Evolutionary conservation across 2,329 filamentous ascomycete genomes (phyloP).

Genomic region (Ophiocordyceps camponoti-saundersi): DNA sequence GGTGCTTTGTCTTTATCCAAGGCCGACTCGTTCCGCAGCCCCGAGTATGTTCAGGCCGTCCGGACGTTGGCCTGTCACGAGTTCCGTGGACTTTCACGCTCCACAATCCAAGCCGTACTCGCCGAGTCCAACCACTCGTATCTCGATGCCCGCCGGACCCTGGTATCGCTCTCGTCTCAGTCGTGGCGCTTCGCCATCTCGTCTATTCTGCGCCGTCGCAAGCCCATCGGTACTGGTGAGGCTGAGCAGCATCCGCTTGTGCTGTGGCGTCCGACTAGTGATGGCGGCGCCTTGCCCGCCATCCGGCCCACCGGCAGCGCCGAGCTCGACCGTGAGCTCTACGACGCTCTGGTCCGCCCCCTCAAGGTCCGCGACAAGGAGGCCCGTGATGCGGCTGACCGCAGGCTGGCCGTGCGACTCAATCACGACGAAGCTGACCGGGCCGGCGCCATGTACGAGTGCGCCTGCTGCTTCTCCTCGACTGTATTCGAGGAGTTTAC

Average conservation of each 20-base stretch:
- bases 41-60: slow-evolving; percentile 51
- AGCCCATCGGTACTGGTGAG: slow-evolving; percentile 32
- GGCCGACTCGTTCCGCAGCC: slow-evolving; percentile 50
- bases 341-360: slow-evolving; percentile 36
- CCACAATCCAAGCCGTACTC: slow-evolving; percentile 61
- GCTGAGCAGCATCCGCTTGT: slow-evolving; percentile 46
- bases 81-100: slow-evolving; percentile 57
- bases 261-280: slow-evolving; percentile 38
- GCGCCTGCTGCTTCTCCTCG: slow-evolving; percentile 61
- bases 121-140: slow-evolving; percentile 72
- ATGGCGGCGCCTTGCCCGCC: slow-evolving; percentile 39
- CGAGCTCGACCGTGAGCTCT: slow-evolving; percentile 47
- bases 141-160: slow-evolving; percentile 49
- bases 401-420: slow-evolving; percentile 30
- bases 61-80: slow-evolving; percentile 53
- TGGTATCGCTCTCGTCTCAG: slow-evolving; percentile 51
- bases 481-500: slow-evolving; percentile 58
- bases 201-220: slow-evolving; percentile 51
- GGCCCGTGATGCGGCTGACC: slow-evolving; percentile 33
- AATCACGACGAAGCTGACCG: slow-evolving; percentile 43
- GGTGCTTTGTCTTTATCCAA: slow-evolving; percentile 16
- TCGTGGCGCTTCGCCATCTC: slow-evolving; percentile 66
- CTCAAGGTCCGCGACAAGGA: slow-evolving; percentile 25
- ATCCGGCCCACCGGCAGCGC: slow-evolving; percentile 48
- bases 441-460: slow-evolving; percentile 44